Evolutionary conservation across 495 filamentous ascomycete genomes (phyloP).

Genomic region (Penicillium silybi): DNA sequence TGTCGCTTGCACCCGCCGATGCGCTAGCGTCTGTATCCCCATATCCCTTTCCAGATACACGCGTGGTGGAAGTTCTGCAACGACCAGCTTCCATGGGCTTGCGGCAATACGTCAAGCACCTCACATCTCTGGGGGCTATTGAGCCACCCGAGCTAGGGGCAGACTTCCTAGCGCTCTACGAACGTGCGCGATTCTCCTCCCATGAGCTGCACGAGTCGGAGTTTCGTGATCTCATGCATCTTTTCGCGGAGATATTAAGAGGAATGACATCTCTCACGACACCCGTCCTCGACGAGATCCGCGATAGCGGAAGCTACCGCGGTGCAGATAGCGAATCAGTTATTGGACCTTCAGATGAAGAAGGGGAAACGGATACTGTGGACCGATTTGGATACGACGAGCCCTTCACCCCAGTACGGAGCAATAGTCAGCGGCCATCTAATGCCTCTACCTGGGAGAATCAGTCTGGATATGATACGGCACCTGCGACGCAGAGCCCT

Average conservation of each 20-base stretch:
- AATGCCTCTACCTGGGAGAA: conserved; percentile 32
- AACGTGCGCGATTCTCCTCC: conserved; percentile 75
- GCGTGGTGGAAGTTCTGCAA: conserved; percentile 66
- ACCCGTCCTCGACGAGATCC: conserved; percentile 41
- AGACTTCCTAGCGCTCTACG: conserved; percentile 72
- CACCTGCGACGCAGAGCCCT: conserved; percentile 24
- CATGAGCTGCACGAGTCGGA: conserved; percentile 56
- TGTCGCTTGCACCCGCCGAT: conserved; percentile 72
- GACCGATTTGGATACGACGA: conserved; percentile 24
- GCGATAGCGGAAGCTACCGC: conserved; percentile 26
- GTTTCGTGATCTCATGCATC: conserved; percentile 78
- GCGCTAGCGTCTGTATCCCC: conserved; percentile 22
- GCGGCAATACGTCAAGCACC: conserved; percentile 70
- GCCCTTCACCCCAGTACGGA: conserved; percentile 20
- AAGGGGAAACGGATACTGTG: conserved; percentile 44
- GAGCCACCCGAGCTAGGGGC: conserved; percentile 49
- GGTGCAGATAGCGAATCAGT: conserved; percentile 34
- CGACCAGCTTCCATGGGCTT: conserved; percentile 71
- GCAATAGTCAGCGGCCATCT: conserved; percentile 29
- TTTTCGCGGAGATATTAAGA: conserved; percentile 78
- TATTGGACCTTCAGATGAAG: conserved; percentile 44
- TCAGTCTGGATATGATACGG: conserved; percentile 29
- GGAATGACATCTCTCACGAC: conserved; percentile 65
- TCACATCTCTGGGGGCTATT: conserved; percentile 65
- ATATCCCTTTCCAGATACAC: conserved; percentile 50